Base-by-base conservation (phyloP, 371 early-diverging fungal genomes). In the Gilbertella persicaria region DNA sequence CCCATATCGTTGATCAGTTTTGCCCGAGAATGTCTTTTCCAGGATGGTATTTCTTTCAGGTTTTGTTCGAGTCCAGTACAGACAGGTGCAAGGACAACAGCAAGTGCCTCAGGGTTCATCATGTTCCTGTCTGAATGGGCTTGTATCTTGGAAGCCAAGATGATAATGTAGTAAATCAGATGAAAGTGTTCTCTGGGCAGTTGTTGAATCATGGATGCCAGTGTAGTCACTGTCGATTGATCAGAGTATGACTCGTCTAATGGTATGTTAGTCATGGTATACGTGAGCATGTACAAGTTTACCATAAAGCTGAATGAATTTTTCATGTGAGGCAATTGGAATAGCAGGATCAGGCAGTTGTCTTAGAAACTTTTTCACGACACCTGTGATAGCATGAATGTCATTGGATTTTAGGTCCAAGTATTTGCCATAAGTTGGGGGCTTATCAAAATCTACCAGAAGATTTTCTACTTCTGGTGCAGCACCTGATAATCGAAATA, bases 401-500 rank as follows among this genome's bases (percentile, higher is more conserved):
- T 77, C 77, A 45, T 63, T 58, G 14, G 46, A 2, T 26, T 59
- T 53, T 33, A 77, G 54, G 36, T 77, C 71, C 33, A 75, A 43
- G 35, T 66, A 66, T 54, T 61, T 72, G 25, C 68, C 73, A 59
- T 69, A 69, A 7, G 64, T 59, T 21, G 77, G 70, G 43, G 70
- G 62, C 35, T 47, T 56, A 52, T 77, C 69, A 37, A 77, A 73
- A 23, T 62, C 66, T 13, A 47, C 44, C 5, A 60, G 53, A 4
- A 77, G 59, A 33, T 59, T 51, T 17, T 73, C 64, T 23, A 76
- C 70, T 45, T 76, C 77, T 40, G 73, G 63, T 1, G 73, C 69
- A 19, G 73, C 73, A 25, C 77, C 73, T 39, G 77, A 76, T 25
- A 76, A 57, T 45, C 77, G 58, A 65, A 76, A 76, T 24, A 76